phyloP scores from a whole-genome alignment of 2,329 filamentous ascomycete species.

The Blastomyces gilchristii region DNA sequence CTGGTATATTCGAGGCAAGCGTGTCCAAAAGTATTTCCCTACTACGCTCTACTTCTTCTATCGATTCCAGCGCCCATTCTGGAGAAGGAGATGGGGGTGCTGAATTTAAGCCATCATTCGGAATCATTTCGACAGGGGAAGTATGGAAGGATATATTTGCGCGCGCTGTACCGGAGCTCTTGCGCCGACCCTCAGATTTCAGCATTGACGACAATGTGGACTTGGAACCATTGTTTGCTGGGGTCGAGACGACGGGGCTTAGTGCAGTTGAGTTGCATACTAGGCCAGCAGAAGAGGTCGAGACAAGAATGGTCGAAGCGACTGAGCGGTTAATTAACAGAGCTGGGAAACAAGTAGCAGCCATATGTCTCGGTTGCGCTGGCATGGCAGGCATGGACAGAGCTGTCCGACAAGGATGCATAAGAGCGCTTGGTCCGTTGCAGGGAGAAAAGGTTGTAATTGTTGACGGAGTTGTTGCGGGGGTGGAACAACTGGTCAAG shows the following conservation, averaged over 20 bases:
- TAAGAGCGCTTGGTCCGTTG: conserved; percentile 52
- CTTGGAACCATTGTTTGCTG: conserved; percentile 51
- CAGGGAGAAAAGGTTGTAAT: conserved; percentile 54
- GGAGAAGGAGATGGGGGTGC: conserved; percentile 22
- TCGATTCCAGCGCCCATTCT: neutral
- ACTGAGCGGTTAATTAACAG: conserved; percentile 54
- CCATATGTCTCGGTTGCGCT: conserved; percentile 76
- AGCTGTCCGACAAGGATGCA: conserved; percentile 60
- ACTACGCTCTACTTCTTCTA: neutral
- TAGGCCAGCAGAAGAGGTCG: conserved; percentile 53
- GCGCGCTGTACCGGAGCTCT: conserved; percentile 52
- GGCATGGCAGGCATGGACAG: conserved; percentile 81
- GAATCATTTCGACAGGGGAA: conserved; percentile 77
- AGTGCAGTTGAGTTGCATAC: conserved; percentile 78
- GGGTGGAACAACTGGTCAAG: conserved; percentile 28
- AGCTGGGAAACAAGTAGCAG: conserved; percentile 43
- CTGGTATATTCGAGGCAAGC: conserved; percentile 82
- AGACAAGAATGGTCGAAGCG: conserved; percentile 56
- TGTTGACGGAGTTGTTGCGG: conserved; percentile 55
- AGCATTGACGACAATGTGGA: conserved; percentile 22
- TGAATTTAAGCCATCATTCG: conserved; percentile 49
- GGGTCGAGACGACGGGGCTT: conserved; percentile 72
- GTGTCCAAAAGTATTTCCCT: conserved; percentile 37
- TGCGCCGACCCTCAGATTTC: conserved; percentile 41
- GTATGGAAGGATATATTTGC: conserved; percentile 69